A percentile compares a stretch with the other conserved stretches of the same genome.
These are phyloP conservation scores for Straminergon stramineum DNA, from an alignment of 225 moss, liverwort and hornwort species.

Conservation along the genomic window DNA sequence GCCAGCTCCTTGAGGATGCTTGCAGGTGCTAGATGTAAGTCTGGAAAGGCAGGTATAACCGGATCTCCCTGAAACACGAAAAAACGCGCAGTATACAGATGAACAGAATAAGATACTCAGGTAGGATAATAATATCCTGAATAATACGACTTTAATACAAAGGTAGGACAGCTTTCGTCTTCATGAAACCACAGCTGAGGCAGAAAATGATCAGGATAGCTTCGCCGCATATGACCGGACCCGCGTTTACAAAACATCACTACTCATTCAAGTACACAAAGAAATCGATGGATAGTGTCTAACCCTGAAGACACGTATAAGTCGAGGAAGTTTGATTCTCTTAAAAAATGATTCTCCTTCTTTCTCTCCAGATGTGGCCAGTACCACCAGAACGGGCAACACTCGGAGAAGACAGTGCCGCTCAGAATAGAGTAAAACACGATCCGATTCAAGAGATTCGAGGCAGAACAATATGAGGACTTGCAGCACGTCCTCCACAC, in stretches of 20 bases:
- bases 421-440: constrained; percentile 74
- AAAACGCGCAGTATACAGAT: neutral
- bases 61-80: constrained; percentile 69
- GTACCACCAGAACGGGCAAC: constrained; percentile 65
- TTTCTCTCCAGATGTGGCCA: constrained; percentile 80
- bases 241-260: neutral
- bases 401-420: constrained; percentile 80
- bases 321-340: constrained; percentile 74
- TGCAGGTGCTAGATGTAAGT: constrained; percentile 82
- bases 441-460: constrained; percentile 84
- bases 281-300: neutral
- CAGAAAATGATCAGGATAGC: neutral
- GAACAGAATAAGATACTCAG: neutral
- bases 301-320: constrained; percentile 73
- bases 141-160: neutral
- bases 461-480: constrained; percentile 81
- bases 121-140: neutral
- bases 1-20: constrained; percentile 96
- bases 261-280: neutral
- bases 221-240: neutral
- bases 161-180: neutral
- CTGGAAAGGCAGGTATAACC: constrained; percentile 92
- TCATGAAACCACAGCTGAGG: neutral
- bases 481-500: constrained; percentile 87
- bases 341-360: constrained; percentile 89